Base-by-base conservation (phyloP, 768 basidiomycete genomes). In the Trametes cingulata region DNA sequence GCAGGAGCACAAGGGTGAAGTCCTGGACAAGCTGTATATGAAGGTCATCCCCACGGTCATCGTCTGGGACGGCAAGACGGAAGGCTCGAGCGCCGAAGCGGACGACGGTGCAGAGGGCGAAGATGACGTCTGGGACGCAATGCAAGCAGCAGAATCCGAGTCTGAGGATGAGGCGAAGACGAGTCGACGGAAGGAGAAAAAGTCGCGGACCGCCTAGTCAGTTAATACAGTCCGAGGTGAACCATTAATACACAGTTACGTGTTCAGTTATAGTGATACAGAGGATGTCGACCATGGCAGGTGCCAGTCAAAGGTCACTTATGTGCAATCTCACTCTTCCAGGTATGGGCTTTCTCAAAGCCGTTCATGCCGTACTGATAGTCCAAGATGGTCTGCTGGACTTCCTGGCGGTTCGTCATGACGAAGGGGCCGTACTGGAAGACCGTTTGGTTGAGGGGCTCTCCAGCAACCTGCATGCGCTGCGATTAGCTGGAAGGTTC, bases 401-500 rank as follows among this genome's bases (percentile, higher is more conserved):
- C 91, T 68, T 95, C 94, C 61, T 88, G 83, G 24, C 79, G 78
- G 2, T 82, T 84, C 10, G 90, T 94, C 85, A 95, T 88, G 15
- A 96, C 95, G 68, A 92, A 91, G 7, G 91, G 91, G 4, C 90
- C 91, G 64, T 93, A 87, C 68, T 96, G 95, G 60, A 91, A 81
- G 12, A 98, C 91, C 0, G 85, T 81, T 72, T 98, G 95, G 62
- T 95, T 85, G 5, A 98, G 80, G 14, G 95, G 93, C 74, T 95
- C 90, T 17, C 91, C 95, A 5, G 95, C 86, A 62, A 89, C 80
- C 90, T 88, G n/a, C 36, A 4, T n/a, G 17, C 19, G 19, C 20
- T 13, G 8, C 10, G 33, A 36, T 39, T 13, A 9, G 12, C 17
- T 51, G 1, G 12, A 10, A 14, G 2, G 5, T 1, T 3, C 9